Base-by-base conservation (phyloP, 768 basidiomycete genomes). In the Russula sp. region DNA sequence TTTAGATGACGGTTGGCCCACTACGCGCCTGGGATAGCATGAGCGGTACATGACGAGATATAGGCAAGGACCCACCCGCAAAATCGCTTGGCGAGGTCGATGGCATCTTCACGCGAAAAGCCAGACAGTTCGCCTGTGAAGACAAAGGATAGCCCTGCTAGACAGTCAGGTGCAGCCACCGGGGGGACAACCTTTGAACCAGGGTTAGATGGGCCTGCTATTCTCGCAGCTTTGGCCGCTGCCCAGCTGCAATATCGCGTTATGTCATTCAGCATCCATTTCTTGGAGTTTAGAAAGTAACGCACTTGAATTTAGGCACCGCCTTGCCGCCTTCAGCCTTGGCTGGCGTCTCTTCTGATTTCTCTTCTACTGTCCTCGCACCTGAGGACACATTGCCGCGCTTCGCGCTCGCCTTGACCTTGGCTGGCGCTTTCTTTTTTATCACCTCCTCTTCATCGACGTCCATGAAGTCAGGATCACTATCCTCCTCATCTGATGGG, bases 81-180 rank as follows among this genome's bases (percentile, higher is more conserved):
- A 70, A 85, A 93, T 5, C 94, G 90, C 73, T 99, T 98, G 0
- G 88, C 96, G 7, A 96, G 73, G 67, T 96, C 93, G 32, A 78
- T 71, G 0, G 91, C 87, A 67, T 97, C 94, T 2, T 98, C 92
- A 41, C 97, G 81, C 1, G 91, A 85, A 66, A 98, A 85, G 61
- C 87, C 88, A 50, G 80, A 83, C 49, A 98, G 74, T 68, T 99
- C 96, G 16, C 95, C 97, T 0, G 97, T 98, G 66, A 99, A 99
- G 22, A 99, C 96, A 69, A 99, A 88, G 0, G 92, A 81, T 25
- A 98, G 78, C 0, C 95, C 95, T 0, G 86, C 81, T 9, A 99
- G 78, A 69, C 90, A 93, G 47, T 93, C 84, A 0, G 90, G 90
- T 22, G 90, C 80, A 14, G 82, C 87, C n/a, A 78, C 76, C 29